phyloP scores from a whole-genome alignment of 2,329 filamentous ascomycete species.

The Aspergillus phoenicis region DNA sequence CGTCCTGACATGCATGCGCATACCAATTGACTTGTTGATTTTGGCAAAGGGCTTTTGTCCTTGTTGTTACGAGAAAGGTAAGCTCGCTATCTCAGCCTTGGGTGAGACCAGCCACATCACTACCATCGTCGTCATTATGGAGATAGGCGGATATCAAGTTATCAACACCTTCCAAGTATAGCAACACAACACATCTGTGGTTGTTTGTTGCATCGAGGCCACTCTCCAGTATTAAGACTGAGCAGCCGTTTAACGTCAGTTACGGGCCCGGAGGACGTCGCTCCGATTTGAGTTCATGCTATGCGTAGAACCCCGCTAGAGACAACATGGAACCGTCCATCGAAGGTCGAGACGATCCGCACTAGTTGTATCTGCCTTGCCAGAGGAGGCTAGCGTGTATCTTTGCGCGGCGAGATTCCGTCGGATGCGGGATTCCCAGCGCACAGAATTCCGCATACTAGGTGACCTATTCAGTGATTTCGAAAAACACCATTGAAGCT shows the following conservation, averaged over 20 bases:
- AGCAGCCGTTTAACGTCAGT: constrained; percentile 2
- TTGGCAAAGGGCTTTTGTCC: too few species aligned
- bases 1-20: background rate
- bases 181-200: background rate
- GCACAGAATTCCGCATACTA: background rate
- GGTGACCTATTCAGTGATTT: too few species aligned
- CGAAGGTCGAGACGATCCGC: background rate
- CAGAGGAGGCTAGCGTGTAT: background rate
- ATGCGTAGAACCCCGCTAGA: constrained; percentile 3
- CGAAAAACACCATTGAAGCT: too few species aligned
- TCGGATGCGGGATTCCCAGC: background rate
- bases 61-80: too few species aligned
- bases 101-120: too few species aligned
- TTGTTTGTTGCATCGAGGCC: background rate
- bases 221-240: background rate
- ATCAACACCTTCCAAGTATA: background rate
- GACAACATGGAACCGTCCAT: constrained; percentile 1
- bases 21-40: background rate
- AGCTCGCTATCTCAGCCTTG: too few species aligned
- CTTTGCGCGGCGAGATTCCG: background rate
- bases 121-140: too few species aligned
- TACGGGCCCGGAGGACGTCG: background rate
- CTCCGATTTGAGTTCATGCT: constrained; percentile 5
- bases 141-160: too few species aligned
- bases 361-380: background rate